Evolutionary conservation across 2,329 filamentous ascomycete genomes (phyloP), one percentile per base, ranked within the genome.

Genomic region (Xylaria digitata): DNA sequence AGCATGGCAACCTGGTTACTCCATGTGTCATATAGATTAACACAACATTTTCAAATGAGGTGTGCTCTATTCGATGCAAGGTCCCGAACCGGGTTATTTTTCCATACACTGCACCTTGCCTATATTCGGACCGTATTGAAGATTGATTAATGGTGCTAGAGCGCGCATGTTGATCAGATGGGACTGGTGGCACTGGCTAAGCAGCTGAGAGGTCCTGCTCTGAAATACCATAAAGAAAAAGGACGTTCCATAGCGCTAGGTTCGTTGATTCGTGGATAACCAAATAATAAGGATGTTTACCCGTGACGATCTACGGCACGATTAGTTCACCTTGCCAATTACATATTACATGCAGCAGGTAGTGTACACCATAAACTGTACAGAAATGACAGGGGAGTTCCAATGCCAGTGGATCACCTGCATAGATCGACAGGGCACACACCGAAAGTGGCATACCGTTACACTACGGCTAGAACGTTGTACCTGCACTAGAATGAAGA

Each of bases 371-470:
- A 11, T 37, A 9, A 13, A 37, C 8, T 40, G 37, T 13, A 40
- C 15, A 40, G 37, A 40, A 15, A 49, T 30, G 26, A 53, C 49
- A 55, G 17, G 21, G 37, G 42, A 32, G 15, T 8, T 8, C 8
- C 8, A 32, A n/a, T 32, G 7, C 11, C 19, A 32, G 40, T 42
- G 48, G 13, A 59, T 30, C 17, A 21, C 23, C 43, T 48, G 6
- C 19, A 42, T 40, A 53, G 52, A 58, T 57, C 57, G 32, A 56
- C 63, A 59, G 52, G 50, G 52, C 45, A 42, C 19, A 21, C 40
- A 23, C 52, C 32, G 8, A 34, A 63, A 37, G 45, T n/a, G 15
- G 46, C 26, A 21, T 50, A 15, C 23, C 30, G 37, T 55, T 52
- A 34, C 48, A 52, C 21, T 50, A n/a, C 23, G 26, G 11, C 42